Evolutionary conservation across 2,329 filamentous ascomycete species (phyloP).

Genomic region (Parastagonospora avenae): DNA sequence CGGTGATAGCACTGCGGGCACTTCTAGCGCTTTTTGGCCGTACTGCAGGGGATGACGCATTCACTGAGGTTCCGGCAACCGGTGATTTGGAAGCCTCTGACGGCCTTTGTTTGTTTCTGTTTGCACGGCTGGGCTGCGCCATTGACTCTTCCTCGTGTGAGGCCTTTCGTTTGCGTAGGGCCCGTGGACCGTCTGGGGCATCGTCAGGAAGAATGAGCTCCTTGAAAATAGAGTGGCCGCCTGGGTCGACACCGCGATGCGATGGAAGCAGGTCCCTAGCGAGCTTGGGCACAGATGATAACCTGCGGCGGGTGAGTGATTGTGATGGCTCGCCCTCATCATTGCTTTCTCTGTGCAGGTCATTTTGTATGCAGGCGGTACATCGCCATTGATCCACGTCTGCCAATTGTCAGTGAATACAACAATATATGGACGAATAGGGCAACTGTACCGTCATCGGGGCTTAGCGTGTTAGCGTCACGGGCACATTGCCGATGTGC

Average conservation of each 20-base stretch:
- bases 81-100: conserved; percentile 40
- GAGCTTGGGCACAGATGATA: conserved; percentile 68
- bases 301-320: conserved; percentile 53
- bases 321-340: conserved; percentile 48
- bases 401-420: conserved; percentile 40
- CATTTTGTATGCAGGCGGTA: conserved; percentile 60
- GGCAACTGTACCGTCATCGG: conserved; percentile 65
- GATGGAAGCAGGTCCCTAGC: conserved; percentile 74
- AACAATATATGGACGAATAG: conserved; percentile 12
- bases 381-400: conserved; percentile 67
- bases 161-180: conserved; percentile 82
- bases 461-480: conserved; percentile 66
- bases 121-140: conserved; percentile 46
- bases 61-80: conserved; percentile 32
- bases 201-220: conserved; percentile 74
- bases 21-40: conserved; percentile 30
- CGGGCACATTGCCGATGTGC: conserved; percentile 91
- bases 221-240: conserved; percentile 73
- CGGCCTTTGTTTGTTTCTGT: conserved; percentile 50
- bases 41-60: conserved; percentile 37
- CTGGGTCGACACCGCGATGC: conserved; percentile 67
- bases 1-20: conserved; percentile 26
- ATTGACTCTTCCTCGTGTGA: conserved; percentile 69
- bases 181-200: conserved; percentile 74
- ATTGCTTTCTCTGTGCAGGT: conserved; percentile 17